Base-by-base conservation (phyloP, 352 stramenopile genomes). In the Phytophthora multivora region DNA sequence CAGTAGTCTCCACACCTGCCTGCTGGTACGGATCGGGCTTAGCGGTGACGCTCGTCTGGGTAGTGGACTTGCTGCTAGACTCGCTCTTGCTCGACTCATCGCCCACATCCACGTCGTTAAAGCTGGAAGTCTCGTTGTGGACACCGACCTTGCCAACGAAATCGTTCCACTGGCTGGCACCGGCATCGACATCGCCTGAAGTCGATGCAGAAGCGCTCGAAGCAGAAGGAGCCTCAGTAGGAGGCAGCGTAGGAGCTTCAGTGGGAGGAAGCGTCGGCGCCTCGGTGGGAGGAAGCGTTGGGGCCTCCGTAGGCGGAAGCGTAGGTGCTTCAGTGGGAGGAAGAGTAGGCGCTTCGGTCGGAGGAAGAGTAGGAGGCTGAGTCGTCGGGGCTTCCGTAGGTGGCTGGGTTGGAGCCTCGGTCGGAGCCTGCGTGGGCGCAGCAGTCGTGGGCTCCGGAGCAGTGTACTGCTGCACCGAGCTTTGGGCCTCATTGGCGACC, bases 71-170 rank as follows among this genome's bases (percentile, higher is more conserved):
- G 16, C 38, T 58, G 59, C 25, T 51, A 13, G 51, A 51, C 15
- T 52, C 38, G 26, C 33, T 59, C 30, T 40, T 47, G 39, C 23
- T 31, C 38, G 59, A 66, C 43, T 59, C 47, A 26, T 59, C 54
- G n/a, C 62, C 55, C 33, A 71, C 62, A 23, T 53, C 39, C 16
- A 62, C 50, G 19, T 43, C 58, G 33, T 50, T 66, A 15, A 45
- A 59, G 41, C 40, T 61, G n/a, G 59, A 63, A 16, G 40, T 61
- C 23, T 51, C 51, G 30, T 64, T 71, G 23, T 53, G 30, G 30
- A 21, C 53, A 15, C 59, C 63, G 23, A 66, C 55, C 41, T 71
- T 56, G 42, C 49, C 49, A 39, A 71, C 30, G 18, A 71, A 66
- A 15, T 66, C 56, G 21, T 25, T 56, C 62, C 42, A 71, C 28